phyloP scores from a whole-genome alignment of 1,139 yeast genomes.

The Hyphopichia fennica region DNA sequence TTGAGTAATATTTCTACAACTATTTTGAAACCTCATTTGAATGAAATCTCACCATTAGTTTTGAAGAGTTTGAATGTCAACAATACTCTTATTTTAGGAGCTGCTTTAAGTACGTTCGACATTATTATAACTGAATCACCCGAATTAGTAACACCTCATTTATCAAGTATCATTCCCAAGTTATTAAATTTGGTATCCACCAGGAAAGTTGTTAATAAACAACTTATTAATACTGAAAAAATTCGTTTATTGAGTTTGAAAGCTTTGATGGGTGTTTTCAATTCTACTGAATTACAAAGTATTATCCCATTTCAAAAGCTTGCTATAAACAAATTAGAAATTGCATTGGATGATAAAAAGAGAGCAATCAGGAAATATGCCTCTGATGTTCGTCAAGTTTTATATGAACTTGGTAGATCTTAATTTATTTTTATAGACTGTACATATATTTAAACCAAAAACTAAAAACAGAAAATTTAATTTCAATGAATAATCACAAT shows the following conservation, averaged over 20 bases:
- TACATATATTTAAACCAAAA: slow-evolving; percentile 3
- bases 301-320: slow-evolving; percentile 52
- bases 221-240: slow-evolving; percentile 28
- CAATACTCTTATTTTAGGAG: slow-evolving; percentile 50
- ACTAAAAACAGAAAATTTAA: no score
- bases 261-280: slow-evolving; percentile 52
- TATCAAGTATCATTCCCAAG: slow-evolving; percentile 57
- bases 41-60: slow-evolving; percentile 66
- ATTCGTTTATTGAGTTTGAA: slow-evolving; percentile 60
- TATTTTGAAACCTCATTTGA: slow-evolving; percentile 61
- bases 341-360: slow-evolving; percentile 69
- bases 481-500: no score
- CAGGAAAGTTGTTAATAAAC: slow-evolving; percentile 20
- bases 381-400: slow-evolving; percentile 75
- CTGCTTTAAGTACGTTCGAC: slow-evolving; percentile 57
- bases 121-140: slow-evolving; percentile 55
- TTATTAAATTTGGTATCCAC: slow-evolving; percentile 40
- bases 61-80: slow-evolving; percentile 60
- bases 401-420: slow-evolving; percentile 51
- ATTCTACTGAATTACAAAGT: slow-evolving; percentile 34
- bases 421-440: slow-evolving; percentile 1
- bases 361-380: slow-evolving; percentile 75
- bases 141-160: slow-evolving; percentile 49
- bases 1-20: slow-evolving; percentile 63
- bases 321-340: slow-evolving; percentile 49